Conservation (phyloP, 106 monocot genomes). For the Phalaenopsis equestris region DNA sequence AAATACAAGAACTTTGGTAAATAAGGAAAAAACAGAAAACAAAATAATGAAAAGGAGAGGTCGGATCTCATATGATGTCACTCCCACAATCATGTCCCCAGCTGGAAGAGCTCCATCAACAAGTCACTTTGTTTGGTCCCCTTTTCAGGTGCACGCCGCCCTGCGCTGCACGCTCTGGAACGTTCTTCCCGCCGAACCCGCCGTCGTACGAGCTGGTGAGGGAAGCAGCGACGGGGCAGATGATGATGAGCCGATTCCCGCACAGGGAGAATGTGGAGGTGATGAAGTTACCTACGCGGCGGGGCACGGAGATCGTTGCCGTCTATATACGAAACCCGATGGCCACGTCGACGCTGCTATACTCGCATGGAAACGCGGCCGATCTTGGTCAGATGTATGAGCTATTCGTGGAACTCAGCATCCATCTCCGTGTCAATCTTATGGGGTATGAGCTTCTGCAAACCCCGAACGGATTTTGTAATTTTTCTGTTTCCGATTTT, state of each 20-base stretch:
- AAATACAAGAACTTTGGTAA: too few species aligned
- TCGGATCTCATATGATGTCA: not conserved
- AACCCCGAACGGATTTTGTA: not conserved
- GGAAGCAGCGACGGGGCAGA: conserved; percentile 8
- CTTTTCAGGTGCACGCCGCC: not conserved
- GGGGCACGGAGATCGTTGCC: conserved; percentile 24
- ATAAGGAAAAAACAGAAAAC: not conserved
- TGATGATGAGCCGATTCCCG: conserved; percentile 12
- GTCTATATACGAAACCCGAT: conserved; percentile 24
- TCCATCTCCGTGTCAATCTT: conserved; percentile 27
- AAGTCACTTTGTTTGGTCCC: not conserved
- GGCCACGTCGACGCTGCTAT: conserved; percentile 19
- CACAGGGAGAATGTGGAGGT: conserved; percentile 32
- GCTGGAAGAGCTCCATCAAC: not conserved
- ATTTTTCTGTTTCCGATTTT: not conserved
- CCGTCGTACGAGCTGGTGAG: conserved; percentile 21
- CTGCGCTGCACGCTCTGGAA: conserved; percentile 4
- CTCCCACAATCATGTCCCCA: not conserved
- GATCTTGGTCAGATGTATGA: conserved; percentile 32
- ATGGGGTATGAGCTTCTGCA: conserved; percentile 9
- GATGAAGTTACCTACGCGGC: conserved; percentile 15
- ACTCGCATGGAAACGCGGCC: conserved; percentile 34
- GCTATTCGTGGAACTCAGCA: conserved; percentile 26
- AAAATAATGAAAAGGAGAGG: not conserved
- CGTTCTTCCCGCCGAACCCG: conserved; percentile 28